Percentiles rank a stretch among this genome's conserved stretches.
These are phyloP conservation scores for Mortierella sp. DNA, from an alignment of 371 early-diverging fungal species.

Conservation along the genomic window DNA sequence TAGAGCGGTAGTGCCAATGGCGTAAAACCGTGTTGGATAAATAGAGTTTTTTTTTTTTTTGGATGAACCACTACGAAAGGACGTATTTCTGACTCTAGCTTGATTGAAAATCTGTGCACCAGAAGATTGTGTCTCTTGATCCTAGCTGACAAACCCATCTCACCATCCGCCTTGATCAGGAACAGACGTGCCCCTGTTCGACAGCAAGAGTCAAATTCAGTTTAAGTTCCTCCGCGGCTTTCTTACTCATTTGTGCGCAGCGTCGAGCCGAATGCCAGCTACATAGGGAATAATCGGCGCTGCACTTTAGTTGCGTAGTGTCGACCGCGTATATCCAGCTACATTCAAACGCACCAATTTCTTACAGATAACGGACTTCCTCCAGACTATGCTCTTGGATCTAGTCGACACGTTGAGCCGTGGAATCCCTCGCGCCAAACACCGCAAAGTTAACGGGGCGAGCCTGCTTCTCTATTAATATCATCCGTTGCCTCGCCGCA, in stretches of 20 bases:
- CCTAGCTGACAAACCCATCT: not conserved
- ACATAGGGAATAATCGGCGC: conserved; percentile 45
- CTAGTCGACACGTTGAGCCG: not conserved
- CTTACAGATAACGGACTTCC: conserved; percentile 5
- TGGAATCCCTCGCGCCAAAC: not conserved
- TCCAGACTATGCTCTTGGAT: not conserved
- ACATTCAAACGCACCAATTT: conserved; percentile 15
- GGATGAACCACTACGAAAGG: too few relatives aligned
- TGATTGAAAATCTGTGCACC: too few relatives aligned
- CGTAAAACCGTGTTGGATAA: not conserved
- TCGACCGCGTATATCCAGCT: conserved; percentile 32
- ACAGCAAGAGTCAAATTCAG: not conserved
- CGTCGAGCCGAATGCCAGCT: conserved; percentile 16
- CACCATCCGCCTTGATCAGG: not conserved
- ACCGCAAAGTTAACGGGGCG: conserved; percentile 14
- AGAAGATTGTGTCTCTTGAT: too few relatives aligned
- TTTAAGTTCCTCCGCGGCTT: not conserved
- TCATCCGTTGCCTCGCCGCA: conserved; percentile 13
- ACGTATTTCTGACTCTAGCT: too few relatives aligned
- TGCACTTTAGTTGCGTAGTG: conserved; percentile 25
- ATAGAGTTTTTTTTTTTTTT: too few relatives aligned
- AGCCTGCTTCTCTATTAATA: conserved; percentile 17
- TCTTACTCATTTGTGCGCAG: conserved; percentile 4
- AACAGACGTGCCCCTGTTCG: not conserved
- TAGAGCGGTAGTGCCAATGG: conserved; percentile 16